Evolutionary conservation across 2,329 filamentous ascomycete species (phyloP).

Genomic region (Bipolaris gigantea): DNA sequence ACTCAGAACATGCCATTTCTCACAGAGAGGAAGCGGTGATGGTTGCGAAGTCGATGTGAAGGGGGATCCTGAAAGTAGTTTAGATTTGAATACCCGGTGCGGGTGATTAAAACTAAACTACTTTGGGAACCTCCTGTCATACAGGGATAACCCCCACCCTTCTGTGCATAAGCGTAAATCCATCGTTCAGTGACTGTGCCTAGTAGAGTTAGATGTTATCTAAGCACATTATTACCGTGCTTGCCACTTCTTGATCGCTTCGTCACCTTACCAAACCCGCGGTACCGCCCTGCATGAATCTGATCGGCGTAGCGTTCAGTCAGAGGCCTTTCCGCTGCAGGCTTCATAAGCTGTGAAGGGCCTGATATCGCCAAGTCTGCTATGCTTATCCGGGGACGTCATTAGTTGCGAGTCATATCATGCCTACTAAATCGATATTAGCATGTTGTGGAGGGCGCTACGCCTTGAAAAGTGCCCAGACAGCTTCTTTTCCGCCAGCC

Average conservation of each 20-base stretch:
- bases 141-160: neutral
- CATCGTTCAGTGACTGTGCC: neutral
- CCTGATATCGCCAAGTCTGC: neutral
- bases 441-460: too few relatives aligned
- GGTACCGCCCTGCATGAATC: neutral
- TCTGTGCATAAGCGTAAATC: neutral
- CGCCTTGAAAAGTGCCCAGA: too few relatives aligned
- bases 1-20: neutral
- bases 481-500: neutral
- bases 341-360: neutral
- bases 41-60: neutral
- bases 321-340: neutral
- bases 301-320: conserved; percentile 1
- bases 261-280: neutral
- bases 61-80: neutral
- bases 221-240: neutral
- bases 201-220: neutral
- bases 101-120: neutral
- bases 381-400: too few relatives aligned
- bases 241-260: neutral
- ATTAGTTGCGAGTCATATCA: too few relatives aligned
- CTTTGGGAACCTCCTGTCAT: neutral
- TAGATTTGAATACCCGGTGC: neutral
- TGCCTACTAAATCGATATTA: too few relatives aligned
- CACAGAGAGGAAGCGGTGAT: neutral